Conservation (phyloP, 108 stramenopile genomes). For the Pelagomonas calceolata region DNA sequence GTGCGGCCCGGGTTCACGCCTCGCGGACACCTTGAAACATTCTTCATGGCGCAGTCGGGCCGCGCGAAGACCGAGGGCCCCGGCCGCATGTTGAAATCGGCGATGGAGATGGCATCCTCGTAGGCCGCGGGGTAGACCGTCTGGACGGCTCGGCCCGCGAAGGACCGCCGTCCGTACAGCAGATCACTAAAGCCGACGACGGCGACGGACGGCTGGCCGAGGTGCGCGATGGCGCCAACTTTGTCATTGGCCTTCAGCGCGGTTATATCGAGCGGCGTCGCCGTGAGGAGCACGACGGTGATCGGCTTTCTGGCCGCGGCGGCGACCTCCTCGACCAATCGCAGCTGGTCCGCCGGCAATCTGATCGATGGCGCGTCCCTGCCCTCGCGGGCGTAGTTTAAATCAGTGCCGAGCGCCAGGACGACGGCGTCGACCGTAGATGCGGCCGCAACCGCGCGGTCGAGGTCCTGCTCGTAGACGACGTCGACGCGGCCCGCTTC, state of each 20-base stretch:
- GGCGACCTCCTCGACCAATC: slow-evolving; percentile 13
- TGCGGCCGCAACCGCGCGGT: slow-evolving; percentile 10
- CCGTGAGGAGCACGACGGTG: slow-evolving; percentile 16
- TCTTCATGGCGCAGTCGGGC: slow-evolving; percentile 5
- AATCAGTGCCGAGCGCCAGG: slow-evolving; percentile 17
- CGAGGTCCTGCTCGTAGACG: background rate
- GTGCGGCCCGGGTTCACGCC: slow-evolving; percentile 28
- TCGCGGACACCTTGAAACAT: background rate
- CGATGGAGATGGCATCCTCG: slow-evolving; percentile 12
- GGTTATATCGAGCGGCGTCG: slow-evolving; percentile 17
- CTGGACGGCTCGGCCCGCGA: slow-evolving; percentile 21
- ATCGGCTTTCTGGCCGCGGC: slow-evolving; percentile 17
- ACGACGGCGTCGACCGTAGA: slow-evolving; percentile 12
- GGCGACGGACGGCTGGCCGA: slow-evolving; percentile 22
- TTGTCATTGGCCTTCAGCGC: slow-evolving; percentile 1
- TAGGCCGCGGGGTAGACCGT: slow-evolving; percentile 26
- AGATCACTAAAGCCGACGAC: slow-evolving; percentile 13
- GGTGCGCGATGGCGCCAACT: slow-evolving; percentile 22
- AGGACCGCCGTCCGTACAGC: slow-evolving; percentile 20
- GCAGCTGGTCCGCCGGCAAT: slow-evolving; percentile 10
- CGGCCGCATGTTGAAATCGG: slow-evolving; percentile 23
- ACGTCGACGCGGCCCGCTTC: background rate
- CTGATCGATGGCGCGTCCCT: slow-evolving; percentile 12
- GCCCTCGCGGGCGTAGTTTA: slow-evolving; percentile 9
- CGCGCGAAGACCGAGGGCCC: slow-evolving; percentile 1